Base-by-base conservation (phyloP, 768 basidiomycete genomes). In the Boletus sp. region DNA sequence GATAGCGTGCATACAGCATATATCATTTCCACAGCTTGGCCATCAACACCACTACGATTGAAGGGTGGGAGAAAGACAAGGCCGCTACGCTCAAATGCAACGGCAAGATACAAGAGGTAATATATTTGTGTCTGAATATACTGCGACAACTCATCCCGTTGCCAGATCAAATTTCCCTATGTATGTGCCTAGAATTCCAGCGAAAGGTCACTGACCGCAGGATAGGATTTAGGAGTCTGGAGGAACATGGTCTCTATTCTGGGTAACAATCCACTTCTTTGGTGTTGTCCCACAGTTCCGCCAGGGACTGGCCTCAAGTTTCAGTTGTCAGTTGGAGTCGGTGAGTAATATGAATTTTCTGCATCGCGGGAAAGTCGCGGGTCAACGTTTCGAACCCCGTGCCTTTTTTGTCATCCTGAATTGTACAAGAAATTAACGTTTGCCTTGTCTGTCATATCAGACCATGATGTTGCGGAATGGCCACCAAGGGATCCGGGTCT, bases 31-130 rank as follows among this genome's bases (percentile, higher is more conserved):
- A 86, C 64, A 78, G 81, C 47, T 69, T 98, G 27, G 62, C 80
- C 7, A 79, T 79, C 10, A 99, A 99, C 70, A 84, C 87, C 2
- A 99, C 96, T 1, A 98, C 97, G 1, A 98, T 99, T 47, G 97
- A 99, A 73, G 85, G 89, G 0, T 96, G 92, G 91, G 97, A 99
- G 71, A 98, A 98, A 72, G 94, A 98, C 65, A 95, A 89, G 71
- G 93, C 84, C 1, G 88, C 93, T 5, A 88, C 83, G 1, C 79
- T 99, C 61, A 83, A 91, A 47, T 82, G 88, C 19, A 77, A 87
- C 53, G 96, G 95, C 6, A 91, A 89, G 70, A 87, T 98, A 53
- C 83, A 79, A 47, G 88, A 93, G 73, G 89, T 89, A 50, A 21
- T 64, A 62, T 14, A 9, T 45, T 42, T 30, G 21, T 44, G 33